These are phyloP conservation scores for Rhizopus stolonifer DNA, from an alignment of 371 early-diverging fungal species.

Conservation along the genomic window DNA sequence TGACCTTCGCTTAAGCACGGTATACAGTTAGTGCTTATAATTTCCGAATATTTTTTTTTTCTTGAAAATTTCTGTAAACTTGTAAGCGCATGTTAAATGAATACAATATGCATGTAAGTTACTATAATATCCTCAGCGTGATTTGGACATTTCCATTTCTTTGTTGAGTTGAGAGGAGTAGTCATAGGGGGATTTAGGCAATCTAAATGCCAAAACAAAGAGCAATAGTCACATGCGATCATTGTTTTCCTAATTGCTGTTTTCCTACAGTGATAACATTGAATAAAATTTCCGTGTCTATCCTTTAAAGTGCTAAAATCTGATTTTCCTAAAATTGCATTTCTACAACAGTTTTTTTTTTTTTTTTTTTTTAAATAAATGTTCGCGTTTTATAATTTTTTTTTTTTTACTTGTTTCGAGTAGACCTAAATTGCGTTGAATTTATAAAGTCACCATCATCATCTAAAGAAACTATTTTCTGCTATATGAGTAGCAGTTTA, in stretches of 20 bases:
- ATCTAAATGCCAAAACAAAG: conserved; percentile 84
- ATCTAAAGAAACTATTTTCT: conserved; percentile 55
- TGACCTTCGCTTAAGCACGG: conserved; percentile 10
- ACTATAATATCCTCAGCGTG: conserved; percentile 73
- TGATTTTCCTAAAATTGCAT: conserved; percentile 38
- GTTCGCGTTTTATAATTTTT: no score
- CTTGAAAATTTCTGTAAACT: conserved; percentile 31
- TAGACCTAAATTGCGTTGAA: conserved; percentile 40
- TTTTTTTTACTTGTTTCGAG: no score
- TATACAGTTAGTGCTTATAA: conserved; percentile 1
- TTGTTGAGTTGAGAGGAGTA: conserved; percentile 55
- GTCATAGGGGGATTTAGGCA: conserved; percentile 78
- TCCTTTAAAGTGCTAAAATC: conserved; percentile 54
- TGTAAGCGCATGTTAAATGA: background rate
- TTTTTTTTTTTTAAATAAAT: no score
- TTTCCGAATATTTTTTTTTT: conserved; percentile 15
- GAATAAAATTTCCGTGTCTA: conserved; percentile 49
- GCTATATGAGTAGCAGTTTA: no score
- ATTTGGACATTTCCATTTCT: conserved; percentile 88
- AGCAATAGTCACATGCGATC: conserved; percentile 84
- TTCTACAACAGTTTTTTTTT: no score
- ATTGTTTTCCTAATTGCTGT: conserved; percentile 55
- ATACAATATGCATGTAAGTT: background rate
- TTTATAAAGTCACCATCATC: conserved; percentile 61
- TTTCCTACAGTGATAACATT: conserved; percentile 65